These are phyloP conservation scores for Picea glauca DNA, from an alignment of 75 land plant genomes.

Conservation along the genomic window DNA sequence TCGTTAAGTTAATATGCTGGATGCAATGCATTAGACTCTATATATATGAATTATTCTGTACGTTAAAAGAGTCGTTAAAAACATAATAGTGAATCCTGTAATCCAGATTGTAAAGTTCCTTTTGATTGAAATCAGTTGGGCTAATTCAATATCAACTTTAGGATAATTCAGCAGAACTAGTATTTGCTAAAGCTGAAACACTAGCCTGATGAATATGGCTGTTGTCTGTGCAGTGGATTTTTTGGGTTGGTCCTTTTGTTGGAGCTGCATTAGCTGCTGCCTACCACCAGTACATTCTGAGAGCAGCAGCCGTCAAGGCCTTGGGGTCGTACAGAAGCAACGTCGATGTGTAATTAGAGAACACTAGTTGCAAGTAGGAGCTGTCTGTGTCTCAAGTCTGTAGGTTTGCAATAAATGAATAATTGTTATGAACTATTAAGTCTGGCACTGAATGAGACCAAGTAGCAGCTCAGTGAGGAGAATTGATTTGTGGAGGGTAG, in stretches of 20 bases:
- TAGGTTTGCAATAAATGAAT: neutral
- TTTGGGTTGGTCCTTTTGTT: slow-evolving; percentile 63
- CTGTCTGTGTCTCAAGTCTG: neutral
- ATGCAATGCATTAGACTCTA: too few species aligned
- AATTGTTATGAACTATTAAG: neutral
- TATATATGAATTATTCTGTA: too few species aligned
- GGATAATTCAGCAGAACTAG: too few species aligned
- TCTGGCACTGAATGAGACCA: neutral
- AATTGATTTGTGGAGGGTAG: too few species aligned
- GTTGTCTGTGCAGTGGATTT: slow-evolving; percentile 53
- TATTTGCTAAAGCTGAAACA: too few species aligned
- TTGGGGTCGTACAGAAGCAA: slow-evolving; percentile 61
- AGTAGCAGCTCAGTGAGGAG: neutral
- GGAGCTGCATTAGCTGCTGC: slow-evolving; percentile 62
- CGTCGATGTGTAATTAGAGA: slow-evolving; percentile 14
- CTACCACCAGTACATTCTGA: slow-evolving; percentile 54
- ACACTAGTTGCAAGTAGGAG: neutral
- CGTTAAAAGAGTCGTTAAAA: too few species aligned
- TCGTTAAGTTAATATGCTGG: too few species aligned
- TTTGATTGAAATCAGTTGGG: too few species aligned
- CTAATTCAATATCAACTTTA: too few species aligned
- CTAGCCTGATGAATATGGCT: neutral
- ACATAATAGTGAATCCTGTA: too few species aligned
- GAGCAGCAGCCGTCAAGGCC: slow-evolving; percentile 49
- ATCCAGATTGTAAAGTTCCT: too few species aligned